Base-by-base conservation (phyloP, 129 eudicot species). In the Flaveria sonorensis region DNA sequence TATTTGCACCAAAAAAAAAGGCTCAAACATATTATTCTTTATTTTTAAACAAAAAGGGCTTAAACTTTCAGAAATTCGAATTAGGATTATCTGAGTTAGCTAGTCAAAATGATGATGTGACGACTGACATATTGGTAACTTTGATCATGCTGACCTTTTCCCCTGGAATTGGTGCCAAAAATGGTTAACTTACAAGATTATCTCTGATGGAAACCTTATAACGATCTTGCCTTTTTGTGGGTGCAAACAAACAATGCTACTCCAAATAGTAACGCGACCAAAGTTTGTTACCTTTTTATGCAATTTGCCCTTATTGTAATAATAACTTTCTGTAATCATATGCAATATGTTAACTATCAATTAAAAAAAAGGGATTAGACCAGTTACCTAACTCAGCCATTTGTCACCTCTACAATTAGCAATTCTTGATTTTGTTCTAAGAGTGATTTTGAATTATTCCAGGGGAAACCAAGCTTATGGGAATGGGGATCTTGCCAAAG, bases 401-500 rank as follows among this genome's bases (percentile, higher is more conserved):
- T 39, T 77, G 46, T 10, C 50, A 75, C 39, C 63, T 24, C 30
- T n/a, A 28, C 71, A 59, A 46, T 70, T 18, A 43, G 57, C 5
- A 6, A 60, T 50, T 65, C 24, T 7, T 7, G 26, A 47, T 52
- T 73, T 73, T 9, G 18, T 45, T 69, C 20, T 52, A 48, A 79
- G 18, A 65, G 57, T 75, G 68, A 19, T 83, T 23, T 67, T 72
- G 75, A 61, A 51, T 79, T 70, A 68, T 46, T 28, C 74, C 67
- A 95, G 99, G 96, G 99, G 99, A 30, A 95, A 91, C 79, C 97
- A 91, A 88, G 99, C 97, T 16, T 95, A 95, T 82, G 86, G 88
- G 28, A 87, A 18, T 64, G 96, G 96, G 60, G 93, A 95, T 73
- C 75, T 91, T 8, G 79, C 80, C 36, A 95, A 86, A 87, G 99